Base-by-base conservation (phyloP, 208 protist species). In the Naegleria gruberi region DNA sequence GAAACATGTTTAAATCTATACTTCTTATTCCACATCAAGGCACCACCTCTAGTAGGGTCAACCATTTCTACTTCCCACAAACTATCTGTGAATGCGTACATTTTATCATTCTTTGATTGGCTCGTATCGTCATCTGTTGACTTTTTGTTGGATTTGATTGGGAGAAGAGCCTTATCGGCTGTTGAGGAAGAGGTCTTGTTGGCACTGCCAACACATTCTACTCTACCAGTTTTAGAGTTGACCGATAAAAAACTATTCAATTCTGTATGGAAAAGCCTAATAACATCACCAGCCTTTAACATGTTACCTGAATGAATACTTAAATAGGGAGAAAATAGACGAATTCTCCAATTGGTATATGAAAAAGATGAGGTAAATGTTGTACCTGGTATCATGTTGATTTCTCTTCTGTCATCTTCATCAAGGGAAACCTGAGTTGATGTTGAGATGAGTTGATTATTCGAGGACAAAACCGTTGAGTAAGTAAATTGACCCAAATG, bases 251-350 rank as follows among this genome's bases (percentile, higher is more conserved):
- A 85, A 46, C 41, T 2, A n/a, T 45, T 40, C 15, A 34, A 43
- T 46, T 85, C 82, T 3, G 23, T 85, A 34, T 85, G 82, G 46
- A 34, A 85, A 0, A 85, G 34, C 23, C 82, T 5, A 46, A 85
- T 85, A 26, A 85, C 82, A 46, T 85, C 82, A 26, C 82, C 82
- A 34, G 82, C 82, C n/a, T 85, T 85, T 6, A 85, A 26, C 5
- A 8, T 46, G 23, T n/a, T 85, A 41, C 6, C 30, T 46, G 41
- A 46, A 42, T n/a, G 7, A 23, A 46, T 7, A 5, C 41, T 17
- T 23, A 44, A 85, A 45, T 46, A 85, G 12, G 6, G 41, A 42
- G 41, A 42, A 8, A 46, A 85, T 43, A 46, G 26, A 34, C 82
- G 23, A 26, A 85, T 85, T 46, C 41, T 45, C 82, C 82, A 85